These are phyloP conservation scores for Aspergillus coremiiformis DNA, from an alignment of 495 filamentous ascomycete species.

Conservation along the genomic window DNA sequence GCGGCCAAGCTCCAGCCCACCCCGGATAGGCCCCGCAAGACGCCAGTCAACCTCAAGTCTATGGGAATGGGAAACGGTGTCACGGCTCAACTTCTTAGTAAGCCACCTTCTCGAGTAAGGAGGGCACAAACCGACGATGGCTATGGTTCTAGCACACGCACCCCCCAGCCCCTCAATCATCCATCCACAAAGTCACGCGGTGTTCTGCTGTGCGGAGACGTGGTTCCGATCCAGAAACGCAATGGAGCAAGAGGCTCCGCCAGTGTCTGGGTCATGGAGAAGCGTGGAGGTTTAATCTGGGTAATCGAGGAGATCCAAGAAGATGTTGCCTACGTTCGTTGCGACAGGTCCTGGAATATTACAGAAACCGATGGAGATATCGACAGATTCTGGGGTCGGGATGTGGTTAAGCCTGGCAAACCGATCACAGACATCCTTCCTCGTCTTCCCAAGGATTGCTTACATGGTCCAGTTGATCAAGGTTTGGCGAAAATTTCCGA, in stretches of 20 bases:
- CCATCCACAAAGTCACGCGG: slow-evolving; percentile 71
- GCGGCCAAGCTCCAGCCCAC: slow-evolving; percentile 34
- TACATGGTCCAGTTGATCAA: slow-evolving; percentile 54
- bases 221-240: slow-evolving; percentile 91
- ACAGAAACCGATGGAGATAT: slow-evolving; percentile 58
- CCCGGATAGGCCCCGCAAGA: slow-evolving; percentile 30
- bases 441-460: slow-evolving; percentile 64
- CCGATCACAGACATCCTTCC: slow-evolving; percentile 72
- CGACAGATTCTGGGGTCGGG: slow-evolving; percentile 73
- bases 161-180: slow-evolving; percentile 45
- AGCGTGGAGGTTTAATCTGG: slow-evolving; percentile 89
- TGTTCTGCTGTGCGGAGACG: slow-evolving; percentile 90
- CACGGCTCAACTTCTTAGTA: slow-evolving; percentile 78
- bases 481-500: slow-evolving; percentile 61
- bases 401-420: slow-evolving; percentile 54
- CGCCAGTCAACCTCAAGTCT: slow-evolving; percentile 37
- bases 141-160: slow-evolving; percentile 57
- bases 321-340: slow-evolving; percentile 67
- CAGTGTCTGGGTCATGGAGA: slow-evolving; percentile 97
- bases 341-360: slow-evolving; percentile 68
- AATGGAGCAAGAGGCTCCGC: slow-evolving; percentile 87
- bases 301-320: slow-evolving; percentile 96
- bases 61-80: slow-evolving; percentile 68
- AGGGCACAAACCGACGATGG: slow-evolving; percentile 70
- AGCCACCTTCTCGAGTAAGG: slow-evolving; percentile 70